phyloP scores from a whole-genome alignment of 371 early-diverging fungal genomes.

The Zancudomyces culisetae region DNA sequence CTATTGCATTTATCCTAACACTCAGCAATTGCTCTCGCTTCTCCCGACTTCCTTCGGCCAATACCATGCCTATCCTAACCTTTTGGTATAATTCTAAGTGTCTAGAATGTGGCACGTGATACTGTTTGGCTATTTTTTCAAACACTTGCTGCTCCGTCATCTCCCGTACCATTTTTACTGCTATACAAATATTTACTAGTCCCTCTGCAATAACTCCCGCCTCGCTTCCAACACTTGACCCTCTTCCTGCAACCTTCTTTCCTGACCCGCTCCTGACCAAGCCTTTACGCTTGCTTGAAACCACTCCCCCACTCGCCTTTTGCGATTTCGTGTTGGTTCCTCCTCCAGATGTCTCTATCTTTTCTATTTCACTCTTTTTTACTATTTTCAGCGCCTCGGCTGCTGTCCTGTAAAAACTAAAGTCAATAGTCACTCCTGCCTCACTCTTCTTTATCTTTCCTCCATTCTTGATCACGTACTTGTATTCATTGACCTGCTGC shows the following conservation, averaged over 20 bases:
- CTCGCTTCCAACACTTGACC: not conserved
- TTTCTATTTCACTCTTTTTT: not conserved
- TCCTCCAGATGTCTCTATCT: not conserved
- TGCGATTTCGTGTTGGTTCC: too few species aligned
- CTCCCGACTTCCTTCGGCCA: slow-evolving; percentile 21
- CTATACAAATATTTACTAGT: slow-evolving; percentile 13
- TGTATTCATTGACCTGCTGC: slow-evolving; percentile 19
- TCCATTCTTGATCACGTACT: slow-evolving; percentile 8
- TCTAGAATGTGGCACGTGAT: slow-evolving; percentile 54
- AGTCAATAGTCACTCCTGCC: slow-evolving; percentile 9
- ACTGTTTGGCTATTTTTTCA: slow-evolving; percentile 28
- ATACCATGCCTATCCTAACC: slow-evolving; percentile 47
- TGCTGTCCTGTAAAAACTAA: slow-evolving; percentile 22
- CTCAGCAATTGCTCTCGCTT: slow-evolving; percentile 35
- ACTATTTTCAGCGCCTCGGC: slow-evolving; percentile 17
- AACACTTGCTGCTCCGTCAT: slow-evolving; percentile 21
- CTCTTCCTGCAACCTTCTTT: not conserved
- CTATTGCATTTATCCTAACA: slow-evolving; percentile 58
- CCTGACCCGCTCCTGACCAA: not conserved
- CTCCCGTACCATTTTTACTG: slow-evolving; percentile 6
- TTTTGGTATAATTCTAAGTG: slow-evolving; percentile 59
- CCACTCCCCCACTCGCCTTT: not conserved
- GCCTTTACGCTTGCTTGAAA: not conserved
- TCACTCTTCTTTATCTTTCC: slow-evolving; percentile 4
- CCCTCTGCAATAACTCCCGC: slow-evolving; percentile 8